Evolutionary conservation across 2,329 filamentous ascomycete genomes (phyloP).

Genomic region (Tricladium varicosporioides): DNA sequence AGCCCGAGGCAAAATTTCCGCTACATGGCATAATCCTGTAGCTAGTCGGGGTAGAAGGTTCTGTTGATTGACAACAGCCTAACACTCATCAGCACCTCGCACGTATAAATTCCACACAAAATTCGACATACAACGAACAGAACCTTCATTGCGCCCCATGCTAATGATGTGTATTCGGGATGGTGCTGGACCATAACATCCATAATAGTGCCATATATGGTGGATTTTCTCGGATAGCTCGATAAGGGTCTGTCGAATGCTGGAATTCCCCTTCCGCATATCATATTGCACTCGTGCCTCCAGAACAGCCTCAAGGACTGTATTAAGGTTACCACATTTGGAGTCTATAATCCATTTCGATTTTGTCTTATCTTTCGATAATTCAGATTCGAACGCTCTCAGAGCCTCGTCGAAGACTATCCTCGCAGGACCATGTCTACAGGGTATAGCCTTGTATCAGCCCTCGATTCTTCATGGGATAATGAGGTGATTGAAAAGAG

Average conservation of each 20-base stretch:
- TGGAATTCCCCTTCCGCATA: too few species aligned
- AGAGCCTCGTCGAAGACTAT: too few species aligned
- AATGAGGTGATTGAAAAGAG: too few species aligned
- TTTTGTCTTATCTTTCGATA: too few species aligned
- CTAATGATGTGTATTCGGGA: slow-evolving; percentile 16
- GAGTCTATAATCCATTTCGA: too few species aligned
- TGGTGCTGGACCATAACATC: slow-evolving; percentile 10
- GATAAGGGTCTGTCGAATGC: background rate
- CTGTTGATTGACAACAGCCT: slow-evolving; percentile 15
- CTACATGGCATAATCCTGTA: slow-evolving; percentile 8
- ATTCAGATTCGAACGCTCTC: too few species aligned
- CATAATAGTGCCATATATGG: slow-evolving; percentile 9
- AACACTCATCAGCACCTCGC: background rate
- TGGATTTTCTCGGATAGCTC: background rate
- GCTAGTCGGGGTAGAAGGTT: slow-evolving; percentile 5
- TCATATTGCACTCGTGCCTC: too few species aligned
- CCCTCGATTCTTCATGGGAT: too few species aligned
- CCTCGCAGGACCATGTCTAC: too few species aligned
- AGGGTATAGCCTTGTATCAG: too few species aligned
- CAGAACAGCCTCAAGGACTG: too few species aligned
- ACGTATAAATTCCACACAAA: background rate
- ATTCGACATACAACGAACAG: slow-evolving; percentile 8
- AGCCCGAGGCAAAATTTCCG: slow-evolving; percentile 12
- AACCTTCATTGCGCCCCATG: slow-evolving; percentile 18
- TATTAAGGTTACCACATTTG: too few species aligned